phyloP scores from a whole-genome alignment of 305 asterid genomes.

The Fraxinus ornus region DNA sequence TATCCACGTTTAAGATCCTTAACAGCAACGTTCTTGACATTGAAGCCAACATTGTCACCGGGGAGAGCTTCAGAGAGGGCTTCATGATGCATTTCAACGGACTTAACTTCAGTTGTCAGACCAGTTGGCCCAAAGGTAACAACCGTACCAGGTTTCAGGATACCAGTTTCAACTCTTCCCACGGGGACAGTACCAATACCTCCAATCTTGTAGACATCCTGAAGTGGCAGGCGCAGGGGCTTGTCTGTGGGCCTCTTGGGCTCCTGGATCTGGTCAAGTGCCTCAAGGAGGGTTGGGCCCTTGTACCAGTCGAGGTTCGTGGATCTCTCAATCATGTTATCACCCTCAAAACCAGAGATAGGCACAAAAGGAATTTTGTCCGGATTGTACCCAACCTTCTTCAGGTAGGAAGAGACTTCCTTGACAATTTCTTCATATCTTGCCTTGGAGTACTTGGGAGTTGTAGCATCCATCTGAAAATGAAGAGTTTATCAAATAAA shows the following conservation, averaged over 20 bases:
- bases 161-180: constrained; percentile 29
- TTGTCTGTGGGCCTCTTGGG: constrained; percentile 32
- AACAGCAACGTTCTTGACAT: constrained; percentile 30
- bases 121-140: constrained; percentile 29
- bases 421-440: constrained; percentile 24
- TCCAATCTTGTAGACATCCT: constrained; percentile 31
- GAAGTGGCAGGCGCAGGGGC: constrained; percentile 30
- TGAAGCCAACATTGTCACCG: constrained; percentile 28
- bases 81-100: constrained; percentile 28
- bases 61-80: constrained; percentile 28
- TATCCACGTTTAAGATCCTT: constrained; percentile 30
- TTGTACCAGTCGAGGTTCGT: constrained; percentile 30
- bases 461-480: constrained; percentile 26
- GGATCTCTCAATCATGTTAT: constrained; percentile 27
- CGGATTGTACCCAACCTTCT: constrained; percentile 29
- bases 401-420: constrained; percentile 26
- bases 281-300: constrained; percentile 30
- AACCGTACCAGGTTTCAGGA: constrained; percentile 28
- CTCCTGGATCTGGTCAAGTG: constrained; percentile 22
- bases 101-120: constrained; percentile 31
- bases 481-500: too few relatives aligned
- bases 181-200: constrained; percentile 30
- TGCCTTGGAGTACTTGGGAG: constrained; percentile 21
- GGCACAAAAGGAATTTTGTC: constrained; percentile 26
- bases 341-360: constrained; percentile 28